A percentile compares a stretch with the other conserved stretches of the same genome.
Evolutionary conservation across 768 basidiomycete genomes (phyloP).

Genomic region (Podaxis mareebaensis): DNA sequence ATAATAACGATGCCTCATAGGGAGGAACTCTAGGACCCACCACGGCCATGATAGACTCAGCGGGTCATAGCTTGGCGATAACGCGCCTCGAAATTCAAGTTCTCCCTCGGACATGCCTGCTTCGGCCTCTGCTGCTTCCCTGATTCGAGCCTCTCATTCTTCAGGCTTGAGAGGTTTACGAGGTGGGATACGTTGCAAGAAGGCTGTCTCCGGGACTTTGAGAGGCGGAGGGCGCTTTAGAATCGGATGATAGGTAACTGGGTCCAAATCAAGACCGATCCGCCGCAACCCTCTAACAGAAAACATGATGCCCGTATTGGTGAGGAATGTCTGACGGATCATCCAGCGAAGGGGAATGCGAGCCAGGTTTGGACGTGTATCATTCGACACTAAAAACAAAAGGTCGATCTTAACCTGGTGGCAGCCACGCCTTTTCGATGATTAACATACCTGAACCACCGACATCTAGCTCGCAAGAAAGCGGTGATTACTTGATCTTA

Average conservation of each 20-base stretch:
- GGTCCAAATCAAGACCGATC: constrained; percentile 41
- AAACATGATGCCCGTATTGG: constrained; percentile 61
- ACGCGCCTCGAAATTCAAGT: constrained; percentile 61
- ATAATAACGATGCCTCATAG: too few species aligned
- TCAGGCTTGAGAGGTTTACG: constrained; percentile 37
- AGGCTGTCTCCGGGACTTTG: constrained; percentile 15
- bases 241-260: constrained; percentile 37
- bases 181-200: constrained; percentile 24
- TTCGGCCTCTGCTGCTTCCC: not conserved
- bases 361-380: constrained; percentile 40
- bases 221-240: constrained; percentile 32
- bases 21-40: constrained; percentile 71
- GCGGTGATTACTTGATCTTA: not conserved
- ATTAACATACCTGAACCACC: constrained; percentile 44
- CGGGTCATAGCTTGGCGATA: constrained; percentile 61
- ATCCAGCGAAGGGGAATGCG: constrained; percentile 65
- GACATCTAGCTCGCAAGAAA: constrained; percentile 37
- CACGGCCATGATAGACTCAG: constrained; percentile 46
- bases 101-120: constrained; percentile 60
- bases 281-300: constrained; percentile 40
- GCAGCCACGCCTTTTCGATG: not conserved
- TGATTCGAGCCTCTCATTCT: constrained; percentile 42
- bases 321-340: constrained; percentile 64
- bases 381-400: constrained; percentile 34
- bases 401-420: not conserved